phyloP scores from a whole-genome alignment of 225 moss, liverwort and hornwort species.

The Bryum argenteum region DNA sequence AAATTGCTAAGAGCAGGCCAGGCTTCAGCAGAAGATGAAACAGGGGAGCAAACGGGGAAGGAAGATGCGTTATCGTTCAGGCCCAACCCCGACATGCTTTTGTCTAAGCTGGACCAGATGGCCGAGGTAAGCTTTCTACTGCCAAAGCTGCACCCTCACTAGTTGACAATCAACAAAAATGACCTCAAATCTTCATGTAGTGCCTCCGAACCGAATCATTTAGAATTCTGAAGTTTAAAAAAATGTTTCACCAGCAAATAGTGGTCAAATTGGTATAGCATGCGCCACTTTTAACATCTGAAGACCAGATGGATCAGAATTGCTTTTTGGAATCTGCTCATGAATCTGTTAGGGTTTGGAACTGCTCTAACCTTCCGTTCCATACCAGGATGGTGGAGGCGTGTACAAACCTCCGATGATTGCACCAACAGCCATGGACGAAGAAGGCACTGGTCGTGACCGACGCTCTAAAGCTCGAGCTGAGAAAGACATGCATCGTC shows the following conservation, averaged over 20 bases:
- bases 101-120: slow-evolving; percentile 82
- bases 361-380: not conserved
- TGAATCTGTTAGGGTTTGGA: not conserved
- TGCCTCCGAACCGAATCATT: too few relatives aligned
- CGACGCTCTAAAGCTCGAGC: slow-evolving; percentile 70
- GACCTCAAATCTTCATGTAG: too few relatives aligned
- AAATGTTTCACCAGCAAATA: too few relatives aligned
- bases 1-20: slow-evolving; percentile 74
- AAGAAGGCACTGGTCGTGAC: slow-evolving; percentile 65
- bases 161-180: too few relatives aligned
- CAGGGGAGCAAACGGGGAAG: slow-evolving; percentile 43
- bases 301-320: too few relatives aligned
- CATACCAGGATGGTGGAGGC: slow-evolving; percentile 70
- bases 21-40: slow-evolving; percentile 41
- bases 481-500: slow-evolving; percentile 80
- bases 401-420: slow-evolving; percentile 93
- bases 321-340: too few relatives aligned
- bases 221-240: too few relatives aligned
- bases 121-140: slow-evolving; percentile 48
- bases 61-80: slow-evolving; percentile 79
- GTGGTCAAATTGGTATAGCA: too few relatives aligned
- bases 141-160: not conserved
- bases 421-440: slow-evolving; percentile 80
- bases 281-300: too few relatives aligned
- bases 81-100: slow-evolving; percentile 86